These are phyloP conservation scores for Kuraishia piskuri DNA, from an alignment of 805 yeast genomes.

Conservation along the genomic window DNA sequence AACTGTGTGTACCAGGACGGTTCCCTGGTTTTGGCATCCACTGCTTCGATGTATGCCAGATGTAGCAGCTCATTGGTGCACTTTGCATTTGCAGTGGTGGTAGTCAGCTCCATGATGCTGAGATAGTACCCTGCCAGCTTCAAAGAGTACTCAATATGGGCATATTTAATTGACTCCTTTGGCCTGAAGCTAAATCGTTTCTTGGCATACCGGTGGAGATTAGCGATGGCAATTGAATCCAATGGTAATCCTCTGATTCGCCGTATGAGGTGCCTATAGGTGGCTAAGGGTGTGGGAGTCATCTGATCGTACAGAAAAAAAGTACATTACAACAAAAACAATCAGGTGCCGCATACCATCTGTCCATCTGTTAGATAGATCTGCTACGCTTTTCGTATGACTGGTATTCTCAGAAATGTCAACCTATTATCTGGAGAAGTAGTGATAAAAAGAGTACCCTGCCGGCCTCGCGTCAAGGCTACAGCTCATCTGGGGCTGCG, in stretches of 20 bases:
- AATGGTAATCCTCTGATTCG: background rate
- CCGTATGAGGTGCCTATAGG: background rate
- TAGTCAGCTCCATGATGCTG: background rate
- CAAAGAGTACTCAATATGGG: background rate
- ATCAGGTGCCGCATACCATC: too few species aligned
- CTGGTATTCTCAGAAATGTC: too few species aligned
- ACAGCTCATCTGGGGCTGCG: background rate
- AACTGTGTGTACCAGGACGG: background rate
- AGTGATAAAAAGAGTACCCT: too few species aligned
- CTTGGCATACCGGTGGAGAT: background rate
- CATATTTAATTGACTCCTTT: background rate
- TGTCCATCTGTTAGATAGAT: too few species aligned
- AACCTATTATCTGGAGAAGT: background rate
- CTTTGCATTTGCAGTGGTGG: background rate
- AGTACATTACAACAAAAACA: background rate
- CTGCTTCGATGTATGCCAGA: background rate
- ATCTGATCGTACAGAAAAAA: background rate
- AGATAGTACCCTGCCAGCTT: background rate
- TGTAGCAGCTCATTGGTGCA: background rate
- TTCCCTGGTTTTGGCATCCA: background rate
- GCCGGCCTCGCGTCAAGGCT: background rate
- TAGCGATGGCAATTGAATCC: background rate
- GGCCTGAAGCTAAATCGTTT: background rate
- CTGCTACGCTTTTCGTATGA: too few species aligned
- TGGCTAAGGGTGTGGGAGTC: background rate